Conservation (phyloP, 257 asterid genomes). For the Cynanchum wilfordii region DNA sequence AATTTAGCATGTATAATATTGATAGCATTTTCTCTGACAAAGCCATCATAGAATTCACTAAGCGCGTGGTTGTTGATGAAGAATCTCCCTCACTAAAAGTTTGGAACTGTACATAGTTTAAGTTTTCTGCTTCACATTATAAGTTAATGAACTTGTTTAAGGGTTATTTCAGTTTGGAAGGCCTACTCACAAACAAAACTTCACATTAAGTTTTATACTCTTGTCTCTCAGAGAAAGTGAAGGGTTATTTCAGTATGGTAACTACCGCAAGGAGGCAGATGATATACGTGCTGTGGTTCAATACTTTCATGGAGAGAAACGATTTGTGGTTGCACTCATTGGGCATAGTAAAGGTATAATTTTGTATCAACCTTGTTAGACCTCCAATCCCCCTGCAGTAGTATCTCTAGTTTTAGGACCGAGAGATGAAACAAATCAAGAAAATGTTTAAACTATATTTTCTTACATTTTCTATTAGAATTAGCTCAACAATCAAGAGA, state of each 20-base stretch:
- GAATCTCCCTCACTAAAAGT: not conserved
- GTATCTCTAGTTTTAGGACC: not conserved
- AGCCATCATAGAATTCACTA: too few species aligned
- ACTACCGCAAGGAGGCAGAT: conserved; percentile 76
- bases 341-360: conserved; percentile 87
- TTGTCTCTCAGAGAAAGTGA: conserved; percentile 69
- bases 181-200: too few species aligned
- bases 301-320: conserved; percentile 48
- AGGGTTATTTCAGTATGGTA: conserved; percentile 82
- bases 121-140: not conserved
- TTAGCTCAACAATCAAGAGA: not conserved
- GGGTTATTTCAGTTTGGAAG: too few species aligned
- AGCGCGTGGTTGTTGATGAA: not conserved
- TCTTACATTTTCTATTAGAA: not conserved
- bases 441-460: not conserved
- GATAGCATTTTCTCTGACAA: not conserved
- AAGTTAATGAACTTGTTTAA: not conserved
- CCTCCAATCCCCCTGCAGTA: not conserved
- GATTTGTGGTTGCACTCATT: conserved; percentile 48
- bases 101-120: not conserved
- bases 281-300: conserved; percentile 67
- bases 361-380: not conserved
- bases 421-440: not conserved
- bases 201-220: too few species aligned
- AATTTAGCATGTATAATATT: not conserved